A percentile compares a stretch with the other conserved stretches of the same genome.
phyloP scores from a whole-genome alignment of 2,329 filamentous ascomycete genomes.

The Aspergillus aculeatus region DNA sequence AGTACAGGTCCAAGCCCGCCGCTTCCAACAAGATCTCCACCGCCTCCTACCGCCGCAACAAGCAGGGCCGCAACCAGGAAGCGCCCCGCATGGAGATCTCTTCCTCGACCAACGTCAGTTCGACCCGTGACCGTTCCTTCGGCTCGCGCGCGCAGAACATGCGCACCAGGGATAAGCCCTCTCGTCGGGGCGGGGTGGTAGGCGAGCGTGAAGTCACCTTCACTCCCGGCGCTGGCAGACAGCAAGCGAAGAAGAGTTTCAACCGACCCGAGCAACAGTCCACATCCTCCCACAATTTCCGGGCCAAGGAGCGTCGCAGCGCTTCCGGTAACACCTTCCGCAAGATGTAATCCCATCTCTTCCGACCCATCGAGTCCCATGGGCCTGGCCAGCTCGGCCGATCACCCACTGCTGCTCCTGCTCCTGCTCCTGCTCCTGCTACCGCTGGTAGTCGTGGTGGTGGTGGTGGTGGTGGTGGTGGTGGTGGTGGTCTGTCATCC shows the following conservation, averaged over 20 bases:
- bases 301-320: slow-evolving; percentile 47
- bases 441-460: background rate
- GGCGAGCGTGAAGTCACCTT: slow-evolving; percentile 61
- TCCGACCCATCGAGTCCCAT: background rate
- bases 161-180: slow-evolving; percentile 35
- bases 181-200: slow-evolving; percentile 37
- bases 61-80: slow-evolving; percentile 50
- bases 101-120: slow-evolving; percentile 48
- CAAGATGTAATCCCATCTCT: slow-evolving; percentile 37
- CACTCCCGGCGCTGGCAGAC: slow-evolving; percentile 50
- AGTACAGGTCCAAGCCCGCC: slow-evolving; percentile 27
- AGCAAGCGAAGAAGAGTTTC: slow-evolving; percentile 24
- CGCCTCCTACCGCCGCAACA: slow-evolving; percentile 55
- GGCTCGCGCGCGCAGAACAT: slow-evolving; percentile 54
- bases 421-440: background rate
- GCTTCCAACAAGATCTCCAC: slow-evolving; percentile 51
- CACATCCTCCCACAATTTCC: slow-evolving; percentile 19
- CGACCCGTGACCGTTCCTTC: slow-evolving; percentile 56
- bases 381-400: background rate
- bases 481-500: background rate
- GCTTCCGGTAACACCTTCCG: slow-evolving; percentile 51
- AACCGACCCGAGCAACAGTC: slow-evolving; percentile 13
- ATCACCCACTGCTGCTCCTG: background rate
- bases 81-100: slow-evolving; percentile 58
- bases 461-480: too few species aligned